Evolutionary conservation across 108 stramenopile species (phyloP).

Genomic region (Aureococcus anophagefferens): DNA sequence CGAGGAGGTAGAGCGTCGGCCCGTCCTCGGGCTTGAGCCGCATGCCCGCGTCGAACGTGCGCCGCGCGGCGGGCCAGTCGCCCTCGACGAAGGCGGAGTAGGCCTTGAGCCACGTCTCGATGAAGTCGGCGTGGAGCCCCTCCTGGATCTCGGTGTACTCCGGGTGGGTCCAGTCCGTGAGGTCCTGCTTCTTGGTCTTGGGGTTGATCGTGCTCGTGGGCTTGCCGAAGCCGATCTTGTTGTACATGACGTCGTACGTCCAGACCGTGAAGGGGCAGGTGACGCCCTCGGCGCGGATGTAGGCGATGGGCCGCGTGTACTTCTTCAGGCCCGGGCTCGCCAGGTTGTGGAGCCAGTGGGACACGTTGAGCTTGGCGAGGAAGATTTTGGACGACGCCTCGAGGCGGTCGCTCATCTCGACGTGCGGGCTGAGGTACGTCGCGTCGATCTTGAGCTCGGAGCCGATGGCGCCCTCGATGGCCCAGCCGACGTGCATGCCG

Average conservation of each 20-base stretch:
- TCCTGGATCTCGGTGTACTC: neutral
- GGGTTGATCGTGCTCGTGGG: too few relatives aligned
- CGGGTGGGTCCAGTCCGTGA: too few relatives aligned
- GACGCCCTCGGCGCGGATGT: slow-evolving; percentile 33
- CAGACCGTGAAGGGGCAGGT: slow-evolving; percentile 28
- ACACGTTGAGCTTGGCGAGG: slow-evolving; percentile 69
- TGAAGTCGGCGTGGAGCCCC: slow-evolving; percentile 10
- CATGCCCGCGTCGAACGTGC: neutral
- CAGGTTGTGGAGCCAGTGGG: slow-evolving; percentile 64
- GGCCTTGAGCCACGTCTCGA: slow-evolving; percentile 1
- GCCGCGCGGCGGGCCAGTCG: slow-evolving; percentile 5
- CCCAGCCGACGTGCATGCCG: slow-evolving; percentile 96
- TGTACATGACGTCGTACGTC: slow-evolving; percentile 28
- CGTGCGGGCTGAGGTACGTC: slow-evolving; percentile 78
- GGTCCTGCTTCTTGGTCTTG: too few relatives aligned
- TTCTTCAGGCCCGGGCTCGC: slow-evolving; percentile 25
- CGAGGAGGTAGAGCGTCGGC: slow-evolving; percentile 9
- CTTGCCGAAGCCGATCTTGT: neutral
- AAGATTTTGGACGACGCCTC: slow-evolving; percentile 82
- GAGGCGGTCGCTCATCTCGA: slow-evolving; percentile 72
- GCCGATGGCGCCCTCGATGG: slow-evolving; percentile 93
- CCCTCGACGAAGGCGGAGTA: slow-evolving; percentile 4
- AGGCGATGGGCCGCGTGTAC: slow-evolving; percentile 22
- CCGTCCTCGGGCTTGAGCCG: slow-evolving; percentile 11
- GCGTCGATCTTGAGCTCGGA: slow-evolving; percentile 84